These are phyloP conservation scores for Ceratocystis lukuohia DNA, from an alignment of 2,329 filamentous ascomycete species.

Conservation along the genomic window DNA sequence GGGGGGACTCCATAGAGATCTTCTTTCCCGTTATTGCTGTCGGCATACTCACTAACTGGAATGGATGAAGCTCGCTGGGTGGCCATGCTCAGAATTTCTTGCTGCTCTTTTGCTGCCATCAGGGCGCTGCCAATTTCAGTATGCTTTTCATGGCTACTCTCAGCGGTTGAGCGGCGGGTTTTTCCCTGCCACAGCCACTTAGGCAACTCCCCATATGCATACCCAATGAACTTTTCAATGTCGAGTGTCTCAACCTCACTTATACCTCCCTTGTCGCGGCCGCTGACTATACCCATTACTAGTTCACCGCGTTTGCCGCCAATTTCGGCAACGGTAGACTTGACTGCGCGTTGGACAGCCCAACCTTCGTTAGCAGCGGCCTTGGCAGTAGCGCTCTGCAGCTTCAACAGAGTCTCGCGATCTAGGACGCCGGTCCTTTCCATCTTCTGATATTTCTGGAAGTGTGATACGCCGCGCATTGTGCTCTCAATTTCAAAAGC, in stretches of 20 bases:
- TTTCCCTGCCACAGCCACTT: conserved; percentile 97
- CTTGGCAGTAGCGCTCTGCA: conserved; percentile 78
- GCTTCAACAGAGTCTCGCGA: conserved; percentile 62
- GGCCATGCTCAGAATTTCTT: background rate
- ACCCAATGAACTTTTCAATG: conserved; percentile 65
- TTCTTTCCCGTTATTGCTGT: conserved; percentile 30
- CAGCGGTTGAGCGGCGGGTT: conserved; percentile 48
- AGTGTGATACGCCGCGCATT: conserved; percentile 72
- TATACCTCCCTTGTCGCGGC: conserved; percentile 76
- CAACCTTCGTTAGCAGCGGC: conserved; percentile 80
- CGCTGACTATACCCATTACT: conserved; percentile 85
- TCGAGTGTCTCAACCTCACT: conserved; percentile 87
- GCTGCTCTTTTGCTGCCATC: conserved; percentile 18
- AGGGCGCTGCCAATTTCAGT: conserved; percentile 29
- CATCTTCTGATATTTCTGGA: conserved; percentile 80
- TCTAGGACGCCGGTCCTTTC: conserved; percentile 67
- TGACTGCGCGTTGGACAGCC: conserved; percentile 86
- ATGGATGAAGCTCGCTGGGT: conserved; percentile 27
- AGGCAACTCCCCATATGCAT: conserved; percentile 66
- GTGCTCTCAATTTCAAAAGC: conserved; percentile 74
- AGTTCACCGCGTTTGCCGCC: conserved; percentile 89
- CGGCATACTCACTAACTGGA: conserved; percentile 27
- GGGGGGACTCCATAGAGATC: conserved; percentile 34
- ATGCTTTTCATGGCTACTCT: conserved; percentile 33
- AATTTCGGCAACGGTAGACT: conserved; percentile 86